phyloP scores from a whole-genome alignment of 805 yeast species.

The Candida vaughaniae region DNA sequence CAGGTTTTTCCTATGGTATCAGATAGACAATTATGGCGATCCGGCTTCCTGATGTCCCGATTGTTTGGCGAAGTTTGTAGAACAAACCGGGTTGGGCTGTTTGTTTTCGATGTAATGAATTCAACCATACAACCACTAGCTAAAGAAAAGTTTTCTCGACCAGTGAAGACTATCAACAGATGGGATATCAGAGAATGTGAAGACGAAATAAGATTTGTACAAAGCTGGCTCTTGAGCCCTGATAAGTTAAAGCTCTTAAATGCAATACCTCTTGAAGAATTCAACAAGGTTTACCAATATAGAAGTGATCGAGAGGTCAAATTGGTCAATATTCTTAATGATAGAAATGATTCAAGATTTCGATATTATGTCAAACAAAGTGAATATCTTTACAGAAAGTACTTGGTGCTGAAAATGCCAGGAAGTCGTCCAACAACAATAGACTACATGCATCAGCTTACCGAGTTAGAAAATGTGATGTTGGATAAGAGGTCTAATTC shows the following conservation, averaged over 20 bases:
- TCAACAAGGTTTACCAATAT: background rate
- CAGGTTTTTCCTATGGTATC: constrained; percentile 47
- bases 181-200: constrained; percentile 33
- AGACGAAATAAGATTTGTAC: constrained; percentile 25
- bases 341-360: constrained; percentile 1
- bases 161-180: constrained; percentile 26
- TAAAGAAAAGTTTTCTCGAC: constrained; percentile 14
- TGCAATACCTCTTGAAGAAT: background rate
- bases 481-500: background rate
- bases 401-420: constrained; percentile 7
- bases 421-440: constrained; percentile 2
- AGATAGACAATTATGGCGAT: constrained; percentile 29
- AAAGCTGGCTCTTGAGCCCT: constrained; percentile 1
- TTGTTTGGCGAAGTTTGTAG: constrained; percentile 39
- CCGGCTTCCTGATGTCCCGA: constrained; percentile 39
- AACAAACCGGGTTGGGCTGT: constrained; percentile 2
- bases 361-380: constrained; percentile 7
- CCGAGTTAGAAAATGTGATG: background rate
- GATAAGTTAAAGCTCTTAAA: background rate
- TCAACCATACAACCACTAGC: constrained; percentile 17
- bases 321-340: background rate
- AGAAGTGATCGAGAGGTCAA: background rate
- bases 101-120: constrained; percentile 15
- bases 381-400: constrained; percentile 8
- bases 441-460: background rate